Evolutionary conservation across 371 early-diverging fungal species (phyloP).

Genomic region (Phascolomyces articulosus): DNA sequence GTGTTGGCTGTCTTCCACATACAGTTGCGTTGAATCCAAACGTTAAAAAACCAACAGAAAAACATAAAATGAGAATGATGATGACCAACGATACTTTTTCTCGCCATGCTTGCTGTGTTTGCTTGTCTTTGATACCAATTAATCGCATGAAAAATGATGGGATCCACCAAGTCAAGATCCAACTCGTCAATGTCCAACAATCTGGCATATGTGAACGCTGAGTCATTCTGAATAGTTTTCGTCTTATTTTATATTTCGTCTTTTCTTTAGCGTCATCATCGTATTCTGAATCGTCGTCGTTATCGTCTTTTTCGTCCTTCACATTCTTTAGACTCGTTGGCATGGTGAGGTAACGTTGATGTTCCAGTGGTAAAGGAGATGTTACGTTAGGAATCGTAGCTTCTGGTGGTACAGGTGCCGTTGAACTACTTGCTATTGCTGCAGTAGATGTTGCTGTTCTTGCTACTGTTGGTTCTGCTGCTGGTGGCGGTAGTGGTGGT

Average conservation of each 20-base stretch:
- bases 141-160: slow-evolving; percentile 35
- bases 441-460: background rate
- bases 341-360: slow-evolving; percentile 3
- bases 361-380: background rate
- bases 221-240: background rate
- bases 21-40: slow-evolving; percentile 66
- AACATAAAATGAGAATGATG: slow-evolving; percentile 69
- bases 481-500: background rate
- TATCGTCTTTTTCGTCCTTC: too few species aligned
- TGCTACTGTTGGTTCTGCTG: background rate
- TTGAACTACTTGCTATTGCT: too few species aligned
- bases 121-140: slow-evolving; percentile 53
- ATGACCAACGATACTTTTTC: slow-evolving; percentile 86
- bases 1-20: slow-evolving; percentile 58
- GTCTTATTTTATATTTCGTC: slow-evolving; percentile 7
- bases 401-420: too few species aligned
- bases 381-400: too few species aligned
- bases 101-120: slow-evolving; percentile 89
- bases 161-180: slow-evolving; percentile 51
- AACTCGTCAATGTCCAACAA: slow-evolving; percentile 40
- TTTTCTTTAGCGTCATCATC: background rate
- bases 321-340: background rate
- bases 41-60: slow-evolving; percentile 68
- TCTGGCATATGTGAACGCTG: slow-evolving; percentile 11
- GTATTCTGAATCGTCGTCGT: background rate